Conservation (phyloP, 345 rosid species). For the Populus ilicifolia region DNA sequence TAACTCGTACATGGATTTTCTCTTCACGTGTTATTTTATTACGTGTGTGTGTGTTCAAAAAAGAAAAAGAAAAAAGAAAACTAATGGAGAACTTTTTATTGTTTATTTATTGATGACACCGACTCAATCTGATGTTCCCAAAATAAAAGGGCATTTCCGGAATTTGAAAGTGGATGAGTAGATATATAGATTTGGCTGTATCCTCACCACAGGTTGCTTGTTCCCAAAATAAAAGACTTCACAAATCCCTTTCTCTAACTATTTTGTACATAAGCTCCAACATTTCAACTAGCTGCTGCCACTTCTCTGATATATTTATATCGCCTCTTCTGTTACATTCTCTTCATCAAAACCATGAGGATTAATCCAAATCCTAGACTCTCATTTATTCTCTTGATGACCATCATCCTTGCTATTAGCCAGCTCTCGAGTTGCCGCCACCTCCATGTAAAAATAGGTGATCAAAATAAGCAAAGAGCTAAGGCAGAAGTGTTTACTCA, state of each 20-base stretch:
- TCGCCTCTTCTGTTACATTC: neutral
- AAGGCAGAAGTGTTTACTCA: neutral
- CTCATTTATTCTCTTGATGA: conserved; percentile 11
- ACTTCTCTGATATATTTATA: neutral
- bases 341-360: conserved; percentile 12
- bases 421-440: conserved; percentile 28
- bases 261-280: neutral
- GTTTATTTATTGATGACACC: too few relatives aligned
- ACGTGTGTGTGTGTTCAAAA: too few relatives aligned
- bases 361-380: conserved; percentile 10
- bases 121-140: too few relatives aligned
- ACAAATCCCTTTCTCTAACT: neutral
- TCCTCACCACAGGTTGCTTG: conserved; percentile 12
- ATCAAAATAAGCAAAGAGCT: conserved; percentile 9
- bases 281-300: conserved; percentile 1
- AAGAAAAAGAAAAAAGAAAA: too few relatives aligned
- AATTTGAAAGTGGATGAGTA: neutral
- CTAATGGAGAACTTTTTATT: too few relatives aligned
- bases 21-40: too few relatives aligned
- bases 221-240: conserved; percentile 8
- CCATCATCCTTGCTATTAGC: conserved; percentile 14
- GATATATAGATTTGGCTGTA: conserved; percentile 12
- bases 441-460: neutral
- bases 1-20: too few relatives aligned
- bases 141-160: conserved; percentile 4